These are phyloP conservation scores for Kuraishia capsulata DNA, from an alignment of 805 yeast species.

Conservation along the genomic window DNA sequence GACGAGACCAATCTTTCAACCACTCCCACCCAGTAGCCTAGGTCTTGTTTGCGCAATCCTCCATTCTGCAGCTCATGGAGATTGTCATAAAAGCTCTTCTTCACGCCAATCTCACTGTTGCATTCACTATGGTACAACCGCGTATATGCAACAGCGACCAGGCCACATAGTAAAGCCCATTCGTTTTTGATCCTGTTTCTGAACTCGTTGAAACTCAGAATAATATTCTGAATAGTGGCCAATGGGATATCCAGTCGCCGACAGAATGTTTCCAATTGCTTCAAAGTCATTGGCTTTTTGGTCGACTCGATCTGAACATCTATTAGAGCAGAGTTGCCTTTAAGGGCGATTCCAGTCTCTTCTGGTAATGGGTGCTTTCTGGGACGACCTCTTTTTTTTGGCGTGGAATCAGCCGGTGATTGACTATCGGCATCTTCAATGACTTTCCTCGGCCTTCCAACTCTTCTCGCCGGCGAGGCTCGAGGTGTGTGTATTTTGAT, in stretches of 20 bases:
- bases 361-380: not conserved
- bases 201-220: slow-evolving; percentile 41
- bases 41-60: slow-evolving; percentile 36
- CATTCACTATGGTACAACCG: slow-evolving; percentile 42
- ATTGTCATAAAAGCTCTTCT: slow-evolving; percentile 36
- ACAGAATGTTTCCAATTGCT: slow-evolving; percentile 38
- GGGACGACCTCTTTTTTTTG: slow-evolving; percentile 1
- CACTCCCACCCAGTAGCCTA: slow-evolving; percentile 42
- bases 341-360: not conserved
- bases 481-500: not conserved
- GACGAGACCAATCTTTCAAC: slow-evolving; percentile 45
- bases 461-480: not conserved
- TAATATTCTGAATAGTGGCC: slow-evolving; percentile 36
- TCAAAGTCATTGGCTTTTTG: slow-evolving; percentile 14
- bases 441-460: slow-evolving; percentile 1
- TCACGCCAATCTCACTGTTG: slow-evolving; percentile 37
- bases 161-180: slow-evolving; percentile 64
- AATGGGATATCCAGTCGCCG: slow-evolving; percentile 57
- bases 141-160: slow-evolving; percentile 49
- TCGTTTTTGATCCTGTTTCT: slow-evolving; percentile 48
- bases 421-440: not conserved
- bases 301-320: slow-evolving; percentile 10
- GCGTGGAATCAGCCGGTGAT: not conserved
- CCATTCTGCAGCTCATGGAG: slow-evolving; percentile 48
- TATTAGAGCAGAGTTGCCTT: not conserved